Evolutionary conservation across 345 rosid genomes (phyloP).

Genomic region (Lepidium africanum): DNA sequence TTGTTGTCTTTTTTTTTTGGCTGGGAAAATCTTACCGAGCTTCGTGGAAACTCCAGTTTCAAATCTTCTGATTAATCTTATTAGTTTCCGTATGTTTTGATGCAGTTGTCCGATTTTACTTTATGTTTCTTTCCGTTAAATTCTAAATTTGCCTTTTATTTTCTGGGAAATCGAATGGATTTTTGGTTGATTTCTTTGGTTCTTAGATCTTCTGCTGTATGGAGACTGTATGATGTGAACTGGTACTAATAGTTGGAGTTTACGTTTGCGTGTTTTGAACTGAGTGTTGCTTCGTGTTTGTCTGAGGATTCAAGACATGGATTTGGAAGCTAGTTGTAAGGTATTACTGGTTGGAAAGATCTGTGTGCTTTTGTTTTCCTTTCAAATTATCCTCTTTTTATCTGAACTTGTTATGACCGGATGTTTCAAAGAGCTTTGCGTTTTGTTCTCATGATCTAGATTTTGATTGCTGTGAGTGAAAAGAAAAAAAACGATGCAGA

Average conservation of each 20-base stretch:
- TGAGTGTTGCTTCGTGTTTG: slow-evolving; percentile 19
- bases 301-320: slow-evolving; percentile 42
- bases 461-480: not conserved
- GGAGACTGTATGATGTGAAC: slow-evolving; percentile 22
- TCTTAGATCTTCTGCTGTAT: slow-evolving; percentile 40
- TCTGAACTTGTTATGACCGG: not conserved
- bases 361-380: not conserved
- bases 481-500: not conserved
- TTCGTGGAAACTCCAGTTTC: slow-evolving; percentile 38
- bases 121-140: too few relatives aligned
- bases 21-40: slow-evolving; percentile 24
- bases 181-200: not conserved
- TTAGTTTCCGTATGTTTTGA: not conserved
- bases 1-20: not conserved
- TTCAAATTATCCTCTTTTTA: not conserved
- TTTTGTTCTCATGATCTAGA: not conserved
- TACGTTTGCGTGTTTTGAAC: slow-evolving; percentile 20
- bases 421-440: not conserved
- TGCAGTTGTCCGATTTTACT: not conserved
- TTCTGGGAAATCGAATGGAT: not conserved
- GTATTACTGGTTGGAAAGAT: slow-evolving; percentile 28
- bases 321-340: slow-evolving; percentile 74
- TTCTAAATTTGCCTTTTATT: not conserved
- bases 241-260: slow-evolving; percentile 20
- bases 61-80: not conserved